phyloP scores from a whole-genome alignment of 345 rosid species.

The Ricinus communis region DNA sequence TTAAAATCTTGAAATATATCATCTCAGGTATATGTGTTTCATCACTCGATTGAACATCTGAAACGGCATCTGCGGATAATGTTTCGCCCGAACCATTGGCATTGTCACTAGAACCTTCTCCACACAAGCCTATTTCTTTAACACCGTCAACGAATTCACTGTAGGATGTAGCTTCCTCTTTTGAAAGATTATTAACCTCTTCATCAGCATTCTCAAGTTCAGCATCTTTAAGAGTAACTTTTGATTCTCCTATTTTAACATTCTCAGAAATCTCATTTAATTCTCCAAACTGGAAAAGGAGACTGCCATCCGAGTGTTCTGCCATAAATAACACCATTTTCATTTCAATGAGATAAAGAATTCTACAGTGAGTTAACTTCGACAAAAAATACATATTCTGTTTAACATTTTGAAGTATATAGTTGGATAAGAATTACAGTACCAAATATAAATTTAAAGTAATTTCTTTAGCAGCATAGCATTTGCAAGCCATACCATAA shows the following conservation, averaged over 20 bases:
- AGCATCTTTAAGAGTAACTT: background rate
- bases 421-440: no score
- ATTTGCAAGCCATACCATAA: background rate
- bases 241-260: conserved; percentile 27
- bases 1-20: conserved; percentile 24
- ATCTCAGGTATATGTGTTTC: conserved; percentile 24
- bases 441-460: background rate
- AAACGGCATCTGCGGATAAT: conserved; percentile 4
- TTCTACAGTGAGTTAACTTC: no score
- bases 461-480: background rate
- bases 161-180: conserved; percentile 9
- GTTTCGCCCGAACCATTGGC: background rate
- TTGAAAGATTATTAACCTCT: conserved; percentile 20
- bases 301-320: conserved; percentile 63
- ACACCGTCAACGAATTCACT: conserved; percentile 12
- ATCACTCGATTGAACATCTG: conserved; percentile 21
- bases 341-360: background rate
- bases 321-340: conserved; percentile 1
- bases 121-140: background rate
- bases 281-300: conserved; percentile 60
- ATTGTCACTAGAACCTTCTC: background rate
- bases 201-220: conserved; percentile 15
- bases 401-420: no score
- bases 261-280: conserved; percentile 32
- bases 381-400: no score